Base-by-base conservation (phyloP, 208 protist genomes). In the Trypanosoma melophagium region DNA sequence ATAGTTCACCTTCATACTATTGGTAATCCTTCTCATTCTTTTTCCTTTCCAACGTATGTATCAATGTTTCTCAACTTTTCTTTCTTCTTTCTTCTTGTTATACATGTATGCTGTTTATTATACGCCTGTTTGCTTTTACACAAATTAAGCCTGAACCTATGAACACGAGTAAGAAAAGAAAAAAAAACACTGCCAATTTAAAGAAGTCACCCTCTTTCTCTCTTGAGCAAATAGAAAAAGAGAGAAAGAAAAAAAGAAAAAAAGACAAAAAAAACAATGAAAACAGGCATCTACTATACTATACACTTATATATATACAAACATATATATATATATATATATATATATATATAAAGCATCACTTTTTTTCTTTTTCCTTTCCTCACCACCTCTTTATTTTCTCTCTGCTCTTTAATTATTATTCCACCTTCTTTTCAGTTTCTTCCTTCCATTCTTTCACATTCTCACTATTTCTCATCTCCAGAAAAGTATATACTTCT, bases 401-500 rank as follows among this genome's bases (percentile, higher is more conserved):
- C 28, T 35, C 28, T 35, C 28, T 35, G n/a, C n/a, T 35, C 5
- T 35, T 7, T 35, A 5, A 35, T 35, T 5, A 7, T 5, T 35
- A 1, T 5, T 35, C 5, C 5, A 35, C 28, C 28, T 35, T 47
- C 51, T n/a, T 52, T 41, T 57, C 50, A 8, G 10, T 21, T 53
- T 56, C 5, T 1, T 35, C 5, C 5, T 35, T 35, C 28, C 5
- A 7, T 35, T 1, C 28, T 35, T 35, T 5, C n/a, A n/a, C n/a
- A n/a, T n/a, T n/a, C n/a, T n/a, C n/a, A 7, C 3, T 35, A 35
- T 35, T 35, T 49, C 17, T 31, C 16, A 62, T 5, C 88, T 75
- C 86, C 88, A 92, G 22, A 80, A 79, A 17, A 92, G 75, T n/a
- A 94, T 60, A 45, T 55, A 63, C 5, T 17, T 25, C 57, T 80